Base-by-base conservation (phyloP, 192 early-diverging fungal genomes). In the Backusella tarrabulga region DNA sequence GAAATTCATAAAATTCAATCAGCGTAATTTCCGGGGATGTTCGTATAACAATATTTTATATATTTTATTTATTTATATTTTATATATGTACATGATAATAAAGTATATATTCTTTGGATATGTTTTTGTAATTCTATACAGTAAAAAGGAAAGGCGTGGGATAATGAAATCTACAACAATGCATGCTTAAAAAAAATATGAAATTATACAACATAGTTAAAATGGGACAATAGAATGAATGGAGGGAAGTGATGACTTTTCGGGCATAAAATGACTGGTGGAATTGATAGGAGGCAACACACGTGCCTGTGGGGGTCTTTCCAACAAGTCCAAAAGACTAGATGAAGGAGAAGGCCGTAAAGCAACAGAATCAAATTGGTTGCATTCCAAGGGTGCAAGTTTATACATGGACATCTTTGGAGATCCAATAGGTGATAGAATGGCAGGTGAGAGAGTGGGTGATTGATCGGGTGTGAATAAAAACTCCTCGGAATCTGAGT, bases 301-400 rank as follows among this genome's bases (percentile, higher is more conserved):
- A 34, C 74, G 60, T 41, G 74, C 74, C 19, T 75, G 74, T 32
- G 74, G 74, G 17, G 74, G 74, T 75, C 74, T 67, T 19, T 75
- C 74, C 17, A 75, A 67, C 9, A 75, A 26, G 41, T 75, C 74
- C 12, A 75, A 42, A 26, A 75, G 66, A 68, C 60, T 75, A 40
- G 63, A 19, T 21, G 69, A 50, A 72, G 34, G 34, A 34, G 40
- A 44, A 6, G 42, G n/a, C 8, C 23, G 35, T 19, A 15, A 14
- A 67, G 40, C 15, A 40, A 21, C 26, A 15, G n/a, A 38, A 8
- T 67, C 50, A 35, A 75, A 40, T 75, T 63, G 38, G 38, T 67
- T 75, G 36, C 73, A 75, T 70, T 79, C 77, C 17, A 79, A 68
- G 46, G 77, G 77, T 21, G 77, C 73, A 12, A 79, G 41, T 63